Percentiles rank a stretch among this genome's conserved stretches.
Evolutionary conservation across 345 rosid species (phyloP).

Genomic region (Syzygium aromaticum): DNA sequence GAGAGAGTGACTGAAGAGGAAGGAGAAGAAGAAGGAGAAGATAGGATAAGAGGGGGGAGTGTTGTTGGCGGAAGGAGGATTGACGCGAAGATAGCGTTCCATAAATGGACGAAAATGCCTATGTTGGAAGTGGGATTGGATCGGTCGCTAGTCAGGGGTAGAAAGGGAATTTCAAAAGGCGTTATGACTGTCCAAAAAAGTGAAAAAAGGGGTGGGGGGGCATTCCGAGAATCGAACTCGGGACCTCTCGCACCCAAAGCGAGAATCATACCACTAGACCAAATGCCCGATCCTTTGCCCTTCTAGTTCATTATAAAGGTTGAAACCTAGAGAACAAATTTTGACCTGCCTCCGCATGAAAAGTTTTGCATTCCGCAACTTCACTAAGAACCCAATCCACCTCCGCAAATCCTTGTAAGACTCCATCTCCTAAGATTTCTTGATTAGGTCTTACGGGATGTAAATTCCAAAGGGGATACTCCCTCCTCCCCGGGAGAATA

Average conservation of each 20-base stretch:
- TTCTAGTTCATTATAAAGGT: too few species aligned
- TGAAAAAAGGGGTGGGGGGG: constrained; percentile 12
- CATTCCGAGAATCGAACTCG: constrained; percentile 84
- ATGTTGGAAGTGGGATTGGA: neutral
- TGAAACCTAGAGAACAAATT: too few species aligned
- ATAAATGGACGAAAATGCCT: neutral
- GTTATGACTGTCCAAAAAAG: too few species aligned
- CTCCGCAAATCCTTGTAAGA: too few species aligned
- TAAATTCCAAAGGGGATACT: too few species aligned
- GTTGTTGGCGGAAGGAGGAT: neutral
- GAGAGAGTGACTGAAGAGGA: neutral
- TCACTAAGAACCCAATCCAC: neutral
- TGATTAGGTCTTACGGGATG: too few species aligned
- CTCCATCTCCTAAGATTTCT: too few species aligned
- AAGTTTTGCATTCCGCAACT: neutral
- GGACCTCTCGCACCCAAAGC: constrained; percentile 98
- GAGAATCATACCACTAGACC: constrained; percentile 24
- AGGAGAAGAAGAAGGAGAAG: neutral
- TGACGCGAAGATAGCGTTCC: neutral
- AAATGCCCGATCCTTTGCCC: neutral
- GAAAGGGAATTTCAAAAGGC: neutral
- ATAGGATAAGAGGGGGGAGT: neutral
- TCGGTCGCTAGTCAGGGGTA: neutral
- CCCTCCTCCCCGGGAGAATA: too few species aligned
- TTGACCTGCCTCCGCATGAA: too few species aligned